Evolutionary conservation across 768 basidiomycete genomes (phyloP).

Genomic region (Daedaleopsis nitida): DNA sequence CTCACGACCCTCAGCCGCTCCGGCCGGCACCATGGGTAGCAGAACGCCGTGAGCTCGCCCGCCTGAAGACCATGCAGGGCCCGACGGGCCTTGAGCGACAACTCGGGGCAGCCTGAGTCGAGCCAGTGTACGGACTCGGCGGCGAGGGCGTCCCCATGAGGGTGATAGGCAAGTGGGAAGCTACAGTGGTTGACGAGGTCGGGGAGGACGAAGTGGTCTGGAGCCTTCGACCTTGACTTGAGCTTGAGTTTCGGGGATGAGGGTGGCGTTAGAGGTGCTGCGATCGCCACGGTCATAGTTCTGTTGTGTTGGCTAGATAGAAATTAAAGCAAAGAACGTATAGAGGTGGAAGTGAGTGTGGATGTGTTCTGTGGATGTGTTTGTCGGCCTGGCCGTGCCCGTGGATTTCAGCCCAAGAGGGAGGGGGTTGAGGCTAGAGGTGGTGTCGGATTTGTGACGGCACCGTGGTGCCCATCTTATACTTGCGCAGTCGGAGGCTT

Average conservation of each 20-base stretch:
- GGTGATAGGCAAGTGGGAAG: constrained; percentile 55
- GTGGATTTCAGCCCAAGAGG: too few relatives aligned
- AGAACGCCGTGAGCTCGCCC: constrained; percentile 67
- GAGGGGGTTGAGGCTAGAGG: not conserved
- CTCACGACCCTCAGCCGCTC: constrained; percentile 65
- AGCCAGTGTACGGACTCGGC: constrained; percentile 63
- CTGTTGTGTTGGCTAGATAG: not conserved
- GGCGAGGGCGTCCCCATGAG: constrained; percentile 59
- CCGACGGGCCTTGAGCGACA: constrained; percentile 50
- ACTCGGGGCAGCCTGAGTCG: constrained; percentile 59
- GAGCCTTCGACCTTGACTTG: not conserved
- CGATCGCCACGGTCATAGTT: not conserved
- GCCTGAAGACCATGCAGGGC: constrained; percentile 66
- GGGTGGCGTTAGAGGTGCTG: not conserved
- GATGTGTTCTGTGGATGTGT: not conserved
- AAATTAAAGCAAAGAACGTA: not conserved
- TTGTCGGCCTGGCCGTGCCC: too few relatives aligned
- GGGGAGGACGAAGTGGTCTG: constrained; percentile 44
- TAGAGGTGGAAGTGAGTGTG: not conserved
- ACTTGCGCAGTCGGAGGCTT: not conserved
- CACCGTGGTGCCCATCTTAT: not conserved
- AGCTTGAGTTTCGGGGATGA: not conserved
- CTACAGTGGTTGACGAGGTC: constrained; percentile 74
- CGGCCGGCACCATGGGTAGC: constrained; percentile 55
- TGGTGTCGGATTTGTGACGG: not conserved